These are phyloP conservation scores for Pseudocercospora pini-densiflorae DNA, from an alignment of 2,329 filamentous ascomycete species.

Conservation along the genomic window DNA sequence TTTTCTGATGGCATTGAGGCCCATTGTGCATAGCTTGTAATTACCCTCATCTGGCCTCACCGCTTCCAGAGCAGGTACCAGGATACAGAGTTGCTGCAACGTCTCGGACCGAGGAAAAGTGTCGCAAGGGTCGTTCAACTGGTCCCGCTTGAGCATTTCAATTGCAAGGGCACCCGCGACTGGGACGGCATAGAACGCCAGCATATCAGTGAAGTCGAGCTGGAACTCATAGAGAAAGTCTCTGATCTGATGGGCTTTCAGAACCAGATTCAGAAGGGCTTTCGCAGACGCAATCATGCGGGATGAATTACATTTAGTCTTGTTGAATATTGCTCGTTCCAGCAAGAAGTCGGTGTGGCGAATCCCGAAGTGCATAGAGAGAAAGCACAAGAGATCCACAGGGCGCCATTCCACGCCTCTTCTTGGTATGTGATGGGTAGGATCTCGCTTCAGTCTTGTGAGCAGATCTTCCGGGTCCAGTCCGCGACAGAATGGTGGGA, in stretches of 20 bases:
- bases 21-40: slow-evolving; percentile 27
- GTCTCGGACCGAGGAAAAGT: slow-evolving; percentile 25
- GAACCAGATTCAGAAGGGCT: slow-evolving; percentile 21
- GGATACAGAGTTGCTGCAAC: slow-evolving; percentile 27
- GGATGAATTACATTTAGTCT: slow-evolving; percentile 16
- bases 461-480: slow-evolving; percentile 24
- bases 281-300: slow-evolving; percentile 20
- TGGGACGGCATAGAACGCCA: slow-evolving; percentile 28
- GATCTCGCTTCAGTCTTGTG: slow-evolving; percentile 20
- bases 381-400: slow-evolving; percentile 22
- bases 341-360: slow-evolving; percentile 27
- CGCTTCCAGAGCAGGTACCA: slow-evolving; percentile 23
- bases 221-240: slow-evolving; percentile 27
- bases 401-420: slow-evolving; percentile 22
- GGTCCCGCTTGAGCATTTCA: slow-evolving; percentile 26
- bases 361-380: slow-evolving; percentile 15
- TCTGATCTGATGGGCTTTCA: slow-evolving; percentile 17
- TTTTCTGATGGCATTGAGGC: slow-evolving; percentile 26
- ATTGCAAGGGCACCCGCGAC: slow-evolving; percentile 28
- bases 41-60: slow-evolving; percentile 27
- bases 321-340: slow-evolving; percentile 26
- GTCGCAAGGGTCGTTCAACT: slow-evolving; percentile 17
- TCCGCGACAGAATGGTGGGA: slow-evolving; percentile 23
- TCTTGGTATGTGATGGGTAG: slow-evolving; percentile 14
- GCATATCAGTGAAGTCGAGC: slow-evolving; percentile 22